Conservation (phyloP, 2,329 filamentous ascomycete genomes). For the Aspergillus uvarum region DNA sequence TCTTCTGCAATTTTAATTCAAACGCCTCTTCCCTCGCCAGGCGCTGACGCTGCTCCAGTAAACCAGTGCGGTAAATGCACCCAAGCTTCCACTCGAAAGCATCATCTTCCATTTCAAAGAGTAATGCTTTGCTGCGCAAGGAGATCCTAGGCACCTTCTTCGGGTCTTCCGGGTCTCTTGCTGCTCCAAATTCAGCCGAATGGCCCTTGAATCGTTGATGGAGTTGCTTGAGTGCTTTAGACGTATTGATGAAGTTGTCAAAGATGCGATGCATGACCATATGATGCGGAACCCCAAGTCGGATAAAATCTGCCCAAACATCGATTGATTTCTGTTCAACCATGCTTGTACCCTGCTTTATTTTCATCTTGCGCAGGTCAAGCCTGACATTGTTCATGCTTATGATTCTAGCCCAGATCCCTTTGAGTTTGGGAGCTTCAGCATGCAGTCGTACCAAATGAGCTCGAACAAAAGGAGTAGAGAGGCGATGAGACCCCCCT, state of each 20-base stretch:
- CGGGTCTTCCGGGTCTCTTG: constrained; percentile 80
- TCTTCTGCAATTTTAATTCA: constrained; percentile 78
- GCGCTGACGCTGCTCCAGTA: constrained; percentile 85
- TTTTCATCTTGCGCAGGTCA: constrained; percentile 74
- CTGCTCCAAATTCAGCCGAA: constrained; percentile 82
- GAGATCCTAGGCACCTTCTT: constrained; percentile 86
- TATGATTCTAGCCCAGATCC: constrained; percentile 81
- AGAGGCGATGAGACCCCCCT: constrained; percentile 81
- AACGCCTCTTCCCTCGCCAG: constrained; percentile 89
- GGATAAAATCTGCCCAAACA: constrained; percentile 78
- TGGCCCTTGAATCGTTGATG: constrained; percentile 88
- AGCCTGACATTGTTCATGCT: constrained; percentile 78
- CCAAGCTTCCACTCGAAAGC: constrained; percentile 97
- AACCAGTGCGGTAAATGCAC: constrained; percentile 85
- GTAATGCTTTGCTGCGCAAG: constrained; percentile 72
- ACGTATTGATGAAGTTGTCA: constrained; percentile 87
- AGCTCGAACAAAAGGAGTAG: constrained; percentile 74
- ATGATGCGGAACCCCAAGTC: constrained; percentile 86
- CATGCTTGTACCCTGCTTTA: constrained; percentile 62
- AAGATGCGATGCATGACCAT: constrained; percentile 84
- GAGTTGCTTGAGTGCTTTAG: constrained; percentile 87
- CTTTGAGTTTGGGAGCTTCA: constrained; percentile 77
- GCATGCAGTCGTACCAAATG: constrained; percentile 83
- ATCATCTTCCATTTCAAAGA: constrained; percentile 94
- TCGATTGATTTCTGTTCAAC: constrained; percentile 81